Base-by-base conservation (phyloP, 2,329 filamentous ascomycete species). In the Scleromitrula shiraiana region DNA sequence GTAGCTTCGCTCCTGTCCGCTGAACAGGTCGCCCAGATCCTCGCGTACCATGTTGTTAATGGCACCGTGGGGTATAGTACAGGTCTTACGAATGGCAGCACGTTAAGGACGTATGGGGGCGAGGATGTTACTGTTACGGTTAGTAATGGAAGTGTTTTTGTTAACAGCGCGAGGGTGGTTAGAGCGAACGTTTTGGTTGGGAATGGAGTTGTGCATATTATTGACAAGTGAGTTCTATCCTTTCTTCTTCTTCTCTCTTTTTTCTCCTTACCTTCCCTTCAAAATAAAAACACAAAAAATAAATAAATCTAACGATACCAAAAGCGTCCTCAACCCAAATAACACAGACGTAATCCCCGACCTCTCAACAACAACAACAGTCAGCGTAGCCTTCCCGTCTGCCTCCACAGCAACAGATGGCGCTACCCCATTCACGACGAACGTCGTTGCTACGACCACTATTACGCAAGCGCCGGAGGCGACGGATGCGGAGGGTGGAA, bases 41-140 rank as follows among this genome's bases (percentile, higher is more conserved):
- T 86, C 27, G 65, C 70, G 22, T 87, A 87, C 65, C 83, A 88
- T 61, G 71, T 85, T 43, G 65, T 86, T 37, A 69, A 70, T 38
- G 73, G 72, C 38, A 69, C 69, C 7, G 70, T 81, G 1, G 67
- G 67, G 46, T 84, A 83, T 65, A 75, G 71, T 41, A 62, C 67
- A 5, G 53, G 57, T 4, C 66, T 77, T 15, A 55, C 55, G 20
- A 68, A 73, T 53, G 68, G 69, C 37, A 49, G 48, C 23, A 61
- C 19, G 8, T 56, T 66, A 30, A 58, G 57, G 10, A 68, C 69
- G 4, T 60, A 73, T 4, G 67, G 78, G 53, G 74, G 77, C 27
- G 70, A 70, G 10, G 65, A 67, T 37, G 51, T 78, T 5, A 71
- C 65, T 12, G 66, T 79, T 39, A 65, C 63, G 3, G 61, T 72